Percentiles rank a stretch among this genome's conserved stretches.
phyloP scores from a whole-genome alignment of 139 green algal genomes.

The Micractinium conductrix region DNA sequence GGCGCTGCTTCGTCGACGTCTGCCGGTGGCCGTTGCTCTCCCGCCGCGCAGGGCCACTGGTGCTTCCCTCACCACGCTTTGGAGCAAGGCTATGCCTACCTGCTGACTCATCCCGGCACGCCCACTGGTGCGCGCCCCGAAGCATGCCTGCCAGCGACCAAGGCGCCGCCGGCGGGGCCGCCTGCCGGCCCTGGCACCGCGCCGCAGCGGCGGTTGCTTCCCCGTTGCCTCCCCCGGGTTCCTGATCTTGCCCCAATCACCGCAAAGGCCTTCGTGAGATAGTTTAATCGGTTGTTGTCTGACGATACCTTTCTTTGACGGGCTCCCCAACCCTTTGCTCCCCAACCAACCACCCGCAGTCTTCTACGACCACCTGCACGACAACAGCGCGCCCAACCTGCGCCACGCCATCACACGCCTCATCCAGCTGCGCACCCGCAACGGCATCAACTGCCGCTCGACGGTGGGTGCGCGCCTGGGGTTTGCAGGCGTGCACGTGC shows the following conservation, averaged over 20 bases:
- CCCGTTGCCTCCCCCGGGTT: background rate
- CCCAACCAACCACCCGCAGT: slow-evolving; percentile 42
- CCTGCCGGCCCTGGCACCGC: background rate
- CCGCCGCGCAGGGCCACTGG: slow-evolving; percentile 63
- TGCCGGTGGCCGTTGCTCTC: background rate
- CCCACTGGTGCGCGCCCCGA: slow-evolving; percentile 24
- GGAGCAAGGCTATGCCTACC: slow-evolving; percentile 89
- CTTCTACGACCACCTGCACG: slow-evolving; percentile 86
- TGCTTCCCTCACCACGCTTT: slow-evolving; percentile 75
- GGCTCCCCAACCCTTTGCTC: background rate
- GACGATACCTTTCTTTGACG: background rate
- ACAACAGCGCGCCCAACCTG: slow-evolving; percentile 58
- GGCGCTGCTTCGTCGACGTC: no score
- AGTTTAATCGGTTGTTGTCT: no score
- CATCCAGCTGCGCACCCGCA: slow-evolving; percentile 44
- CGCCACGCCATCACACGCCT: slow-evolving; percentile 57
- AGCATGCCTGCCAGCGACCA: background rate
- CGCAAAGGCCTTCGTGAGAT: background rate
- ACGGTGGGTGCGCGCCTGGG: background rate
- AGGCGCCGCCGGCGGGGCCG: no score
- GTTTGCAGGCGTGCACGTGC: background rate
- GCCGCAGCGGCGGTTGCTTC: background rate
- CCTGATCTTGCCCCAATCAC: background rate
- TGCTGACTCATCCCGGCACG: slow-evolving; percentile 92
- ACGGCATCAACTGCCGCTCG: slow-evolving; percentile 74